A percentile compares a stretch with the other conserved stretches of the same genome.
phyloP scores from a whole-genome alignment of 176 grass and related monocot genomes.

The Leersia perrieri region DNA sequence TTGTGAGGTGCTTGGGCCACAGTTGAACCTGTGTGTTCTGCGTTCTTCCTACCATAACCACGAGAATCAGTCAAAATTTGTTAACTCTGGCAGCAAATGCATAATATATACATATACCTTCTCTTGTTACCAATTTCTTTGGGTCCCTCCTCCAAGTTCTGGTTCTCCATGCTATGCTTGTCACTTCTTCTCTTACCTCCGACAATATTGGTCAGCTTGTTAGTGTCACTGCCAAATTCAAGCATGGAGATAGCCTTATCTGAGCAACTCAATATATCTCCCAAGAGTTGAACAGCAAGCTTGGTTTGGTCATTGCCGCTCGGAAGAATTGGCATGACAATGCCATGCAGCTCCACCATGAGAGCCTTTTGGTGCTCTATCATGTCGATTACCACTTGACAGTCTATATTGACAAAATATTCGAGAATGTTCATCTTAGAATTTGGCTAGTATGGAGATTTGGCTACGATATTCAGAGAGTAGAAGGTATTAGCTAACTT shows the following conservation, averaged over 20 bases:
- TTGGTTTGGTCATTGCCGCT: not conserved
- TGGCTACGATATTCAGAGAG: not conserved
- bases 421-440: slow-evolving; percentile 13
- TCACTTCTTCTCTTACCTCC: not conserved
- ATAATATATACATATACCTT: not conserved
- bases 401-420: not conserved
- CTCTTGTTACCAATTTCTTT: not conserved
- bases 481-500: not conserved
- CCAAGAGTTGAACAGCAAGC: not conserved
- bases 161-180: not conserved
- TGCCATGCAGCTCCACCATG: not conserved
- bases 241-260: slow-evolving; percentile 11
- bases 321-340: not conserved
- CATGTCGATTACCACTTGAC: not conserved
- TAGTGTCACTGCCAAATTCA: not conserved
- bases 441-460: not conserved
- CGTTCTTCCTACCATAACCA: slow-evolving; percentile 17
- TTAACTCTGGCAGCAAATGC: not conserved
- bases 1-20: slow-evolving; percentile 15
- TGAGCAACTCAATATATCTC: not conserved
- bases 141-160: not conserved
- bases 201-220: not conserved
- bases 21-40: slow-evolving; percentile 7
- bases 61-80: not conserved
- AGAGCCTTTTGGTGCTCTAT: slow-evolving; percentile 10